Conservation (phyloP, 257 asterid species). For the Penstemon eatonii region DNA sequence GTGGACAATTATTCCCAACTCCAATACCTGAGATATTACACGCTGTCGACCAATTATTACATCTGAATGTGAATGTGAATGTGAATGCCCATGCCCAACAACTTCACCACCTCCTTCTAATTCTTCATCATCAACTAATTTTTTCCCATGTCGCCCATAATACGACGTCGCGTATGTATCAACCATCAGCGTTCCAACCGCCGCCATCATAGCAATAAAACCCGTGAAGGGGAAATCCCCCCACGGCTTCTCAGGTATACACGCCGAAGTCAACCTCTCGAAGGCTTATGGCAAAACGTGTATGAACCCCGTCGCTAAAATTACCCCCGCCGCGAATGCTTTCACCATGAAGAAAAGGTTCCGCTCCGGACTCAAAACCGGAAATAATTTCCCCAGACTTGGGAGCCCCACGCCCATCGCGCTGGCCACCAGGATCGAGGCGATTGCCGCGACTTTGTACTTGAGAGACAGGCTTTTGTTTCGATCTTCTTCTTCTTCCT, state of each 20-base stretch:
- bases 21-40: conserved; percentile 53
- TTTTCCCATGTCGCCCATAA: not conserved
- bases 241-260: conserved; percentile 40
- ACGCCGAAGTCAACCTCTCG: conserved; percentile 41
- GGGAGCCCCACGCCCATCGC: conserved; percentile 49
- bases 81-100: too few relatives aligned
- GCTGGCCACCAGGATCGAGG: conserved; percentile 44
- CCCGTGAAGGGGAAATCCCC: conserved; percentile 56
- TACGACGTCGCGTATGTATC: conserved; percentile 44
- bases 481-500: conserved; percentile 26
- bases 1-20: conserved; percentile 50
- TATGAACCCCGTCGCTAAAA: conserved; percentile 52
- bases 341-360: conserved; percentile 47
- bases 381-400: conserved; percentile 30
- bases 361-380: conserved; percentile 47
- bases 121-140: conserved; percentile 5
- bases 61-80: too few relatives aligned
- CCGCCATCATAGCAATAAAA: conserved; percentile 44
- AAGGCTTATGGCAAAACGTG: conserved; percentile 54
- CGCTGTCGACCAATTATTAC: conserved; percentile 15
- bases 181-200: conserved; percentile 52
- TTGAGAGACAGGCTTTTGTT: conserved; percentile 38
- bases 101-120: too few relatives aligned
- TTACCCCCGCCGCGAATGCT: conserved; percentile 65
- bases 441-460: conserved; percentile 44